These are phyloP conservation scores for Ophiorrhiza pumila DNA, from an alignment of 257 asterid species.

Conservation along the genomic window DNA sequence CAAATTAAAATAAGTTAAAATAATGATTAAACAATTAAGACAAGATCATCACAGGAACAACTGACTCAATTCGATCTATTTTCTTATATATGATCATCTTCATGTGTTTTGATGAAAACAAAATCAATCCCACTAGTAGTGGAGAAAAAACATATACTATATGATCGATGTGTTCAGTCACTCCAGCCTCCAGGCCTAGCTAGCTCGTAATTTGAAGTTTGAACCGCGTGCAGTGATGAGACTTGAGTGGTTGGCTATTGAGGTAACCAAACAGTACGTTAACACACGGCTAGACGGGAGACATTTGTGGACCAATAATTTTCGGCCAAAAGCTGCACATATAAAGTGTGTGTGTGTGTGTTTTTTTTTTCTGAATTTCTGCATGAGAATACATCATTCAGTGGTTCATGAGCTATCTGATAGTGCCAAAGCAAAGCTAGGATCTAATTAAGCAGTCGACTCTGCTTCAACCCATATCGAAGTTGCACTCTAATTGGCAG, in stretches of 20 bases:
- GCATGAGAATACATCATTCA: constrained; percentile 16
- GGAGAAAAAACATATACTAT: no score
- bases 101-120: constrained; percentile 16
- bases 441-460: not conserved
- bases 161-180: not conserved
- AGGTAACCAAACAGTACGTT: not conserved
- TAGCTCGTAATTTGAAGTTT: not conserved
- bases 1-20: no score
- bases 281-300: not conserved
- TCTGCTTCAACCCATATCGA: constrained; percentile 23
- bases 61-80: not conserved
- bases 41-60: not conserved
- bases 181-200: constrained; percentile 12
- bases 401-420: constrained; percentile 3
- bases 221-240: constrained; percentile 9
- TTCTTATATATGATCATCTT: not conserved
- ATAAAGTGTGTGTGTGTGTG: not conserved
- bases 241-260: constrained; percentile 5
- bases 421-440: constrained; percentile 14
- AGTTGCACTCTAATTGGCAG: constrained; percentile 54
- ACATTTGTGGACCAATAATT: constrained; percentile 17
- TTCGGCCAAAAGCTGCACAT: constrained; percentile 29
- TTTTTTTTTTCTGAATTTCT: constrained; percentile 7
- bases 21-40: not conserved
- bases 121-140: constrained; percentile 7